Evolutionary conservation across 371 early-diverging fungal genomes (phyloP).

Genomic region (Mucor circinelloides): DNA sequence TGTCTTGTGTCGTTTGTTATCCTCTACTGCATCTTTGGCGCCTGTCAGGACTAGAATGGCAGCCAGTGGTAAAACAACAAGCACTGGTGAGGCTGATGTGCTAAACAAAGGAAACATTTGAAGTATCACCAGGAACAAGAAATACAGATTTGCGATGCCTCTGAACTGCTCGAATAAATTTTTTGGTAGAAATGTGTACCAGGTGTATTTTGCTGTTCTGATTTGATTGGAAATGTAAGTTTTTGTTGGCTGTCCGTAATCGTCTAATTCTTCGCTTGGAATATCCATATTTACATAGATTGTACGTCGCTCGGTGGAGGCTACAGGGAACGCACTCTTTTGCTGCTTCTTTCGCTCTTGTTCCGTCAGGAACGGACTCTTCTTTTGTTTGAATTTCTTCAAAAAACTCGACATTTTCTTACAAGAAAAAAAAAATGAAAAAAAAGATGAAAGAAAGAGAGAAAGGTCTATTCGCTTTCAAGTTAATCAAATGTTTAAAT

Average conservation of each 20-base stretch:
- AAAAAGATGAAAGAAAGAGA: not conserved
- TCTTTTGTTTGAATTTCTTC: not conserved
- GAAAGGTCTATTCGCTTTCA: not conserved
- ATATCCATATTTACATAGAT: constrained; percentile 53
- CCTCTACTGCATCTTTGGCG: constrained; percentile 94
- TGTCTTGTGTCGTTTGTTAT: constrained; percentile 86
- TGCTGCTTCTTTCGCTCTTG: constrained; percentile 5
- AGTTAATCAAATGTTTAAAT: not conserved
- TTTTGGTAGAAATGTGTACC: constrained; percentile 89
- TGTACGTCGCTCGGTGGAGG: constrained; percentile 41
- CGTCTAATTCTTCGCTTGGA: constrained; percentile 40
- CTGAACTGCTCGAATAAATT: constrained; percentile 93
- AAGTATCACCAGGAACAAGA: constrained; percentile 85
- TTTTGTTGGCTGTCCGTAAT: constrained; percentile 42
- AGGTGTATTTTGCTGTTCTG: constrained; percentile 84
- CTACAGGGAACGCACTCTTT: constrained; percentile 40
- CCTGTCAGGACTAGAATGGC: constrained; percentile 87
- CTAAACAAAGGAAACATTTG: constrained; percentile 79
- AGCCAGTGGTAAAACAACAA: constrained; percentile 86
- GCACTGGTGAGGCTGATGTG: constrained; percentile 67
- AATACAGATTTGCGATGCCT: constrained; percentile 93
- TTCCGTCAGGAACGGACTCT: not conserved
- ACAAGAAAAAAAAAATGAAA: not conserved
- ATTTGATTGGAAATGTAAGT: constrained; percentile 66
- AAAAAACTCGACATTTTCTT: not conserved